A percentile compares a stretch with the other conserved stretches of the same genome.
phyloP scores from a whole-genome alignment of 495 filamentous ascomycete genomes.

The Penicillium egyptiacum region DNA sequence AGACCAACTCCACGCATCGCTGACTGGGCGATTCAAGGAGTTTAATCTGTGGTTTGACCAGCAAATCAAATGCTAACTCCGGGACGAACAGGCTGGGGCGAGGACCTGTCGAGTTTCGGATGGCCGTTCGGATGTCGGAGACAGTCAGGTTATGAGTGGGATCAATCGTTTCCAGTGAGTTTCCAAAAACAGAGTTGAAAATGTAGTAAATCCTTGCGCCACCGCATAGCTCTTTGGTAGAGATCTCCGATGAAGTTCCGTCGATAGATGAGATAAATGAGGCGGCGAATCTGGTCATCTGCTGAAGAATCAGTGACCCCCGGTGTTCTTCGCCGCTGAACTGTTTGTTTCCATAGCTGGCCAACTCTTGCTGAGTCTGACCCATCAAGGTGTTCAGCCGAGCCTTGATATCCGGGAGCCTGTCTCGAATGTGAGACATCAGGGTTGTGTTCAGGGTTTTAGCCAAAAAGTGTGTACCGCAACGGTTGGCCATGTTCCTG shows the following conservation, averaged over 20 bases:
- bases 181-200: slow-evolving; percentile 99
- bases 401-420: slow-evolving; percentile 96
- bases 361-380: slow-evolving; percentile 97
- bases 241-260: slow-evolving; percentile 96
- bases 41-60: slow-evolving; percentile 99
- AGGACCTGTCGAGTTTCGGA: slow-evolving; percentile 96
- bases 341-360: slow-evolving; percentile 96
- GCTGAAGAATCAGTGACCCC: slow-evolving; percentile 88
- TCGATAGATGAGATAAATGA: slow-evolving; percentile 99
- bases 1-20: slow-evolving; percentile 94
- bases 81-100: slow-evolving; percentile 95
- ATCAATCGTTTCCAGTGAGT: slow-evolving; percentile 92
- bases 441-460: slow-evolving; percentile 93
- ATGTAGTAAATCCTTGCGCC: slow-evolving; percentile 99
- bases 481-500: slow-evolving; percentile 89
- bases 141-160: slow-evolving; percentile 92
- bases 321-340: slow-evolving; percentile 98
- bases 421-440: slow-evolving; percentile 94
- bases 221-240: slow-evolving; percentile 96
- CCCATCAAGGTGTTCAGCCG: slow-evolving; percentile 98
- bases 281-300: slow-evolving; percentile 97
- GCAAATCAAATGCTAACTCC: slow-evolving; percentile 93
- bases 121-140: slow-evolving; percentile 96
- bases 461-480: slow-evolving; percentile 92
- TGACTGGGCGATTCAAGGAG: slow-evolving; percentile 94